Evolutionary conservation across 1,284 basidiomycete genomes (phyloP).

Genomic region (Puccinia horiana): DNA sequence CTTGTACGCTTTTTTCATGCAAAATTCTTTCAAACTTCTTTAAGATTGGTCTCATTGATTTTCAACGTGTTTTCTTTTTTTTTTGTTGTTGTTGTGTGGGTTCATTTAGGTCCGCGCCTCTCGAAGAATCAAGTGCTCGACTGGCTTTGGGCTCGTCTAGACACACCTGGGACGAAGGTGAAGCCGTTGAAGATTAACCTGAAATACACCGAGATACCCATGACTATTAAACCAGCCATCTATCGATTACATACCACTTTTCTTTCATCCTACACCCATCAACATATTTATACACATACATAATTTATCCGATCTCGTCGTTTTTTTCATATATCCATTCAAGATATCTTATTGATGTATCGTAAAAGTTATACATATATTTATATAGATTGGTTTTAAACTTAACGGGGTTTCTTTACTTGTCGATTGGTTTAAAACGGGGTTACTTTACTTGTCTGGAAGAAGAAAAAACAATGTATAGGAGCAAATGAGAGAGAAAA

Average conservation of each 20-base stretch:
- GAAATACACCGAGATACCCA: neutral
- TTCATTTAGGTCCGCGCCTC: neutral
- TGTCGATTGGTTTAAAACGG: too few species aligned
- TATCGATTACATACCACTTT: neutral
- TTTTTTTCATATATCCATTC: too few species aligned
- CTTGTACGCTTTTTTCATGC: neutral
- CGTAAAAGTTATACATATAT: too few species aligned
- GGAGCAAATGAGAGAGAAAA: too few species aligned
- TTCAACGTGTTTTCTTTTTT: neutral
- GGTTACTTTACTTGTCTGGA: too few species aligned
- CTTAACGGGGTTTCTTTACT: too few species aligned
- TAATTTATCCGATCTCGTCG: too few species aligned
- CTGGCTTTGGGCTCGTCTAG: neutral
- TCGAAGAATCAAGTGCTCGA: neutral
- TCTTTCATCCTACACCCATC: neutral
- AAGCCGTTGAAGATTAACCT: constrained; percentile 32
- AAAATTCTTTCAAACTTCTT: neutral
- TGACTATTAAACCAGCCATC: neutral
- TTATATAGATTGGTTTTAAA: too few species aligned
- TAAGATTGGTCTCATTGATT: neutral
- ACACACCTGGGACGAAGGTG: constrained; percentile 46
- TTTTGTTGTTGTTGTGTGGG: neutral
- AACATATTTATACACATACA: too few species aligned
- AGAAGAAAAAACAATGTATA: too few species aligned
- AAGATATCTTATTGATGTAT: too few species aligned